A percentile compares a stretch with the other conserved stretches of the same genome.
These are phyloP conservation scores for Geotrichum klebahnii DNA, from an alignment of 1,139 yeast species.

Conservation along the genomic window DNA sequence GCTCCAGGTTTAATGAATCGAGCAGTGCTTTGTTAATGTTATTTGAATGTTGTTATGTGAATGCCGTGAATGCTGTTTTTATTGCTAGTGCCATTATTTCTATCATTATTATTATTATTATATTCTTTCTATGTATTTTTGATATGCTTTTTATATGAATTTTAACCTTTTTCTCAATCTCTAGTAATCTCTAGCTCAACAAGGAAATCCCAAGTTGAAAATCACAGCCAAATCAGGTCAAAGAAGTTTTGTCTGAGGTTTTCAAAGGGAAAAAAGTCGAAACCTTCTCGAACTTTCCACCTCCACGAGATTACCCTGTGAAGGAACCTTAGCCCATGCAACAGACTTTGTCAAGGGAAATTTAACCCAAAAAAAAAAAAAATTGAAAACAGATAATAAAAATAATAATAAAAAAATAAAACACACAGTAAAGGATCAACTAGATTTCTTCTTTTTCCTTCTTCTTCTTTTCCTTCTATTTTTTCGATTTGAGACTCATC, in stretches of 20 bases:
- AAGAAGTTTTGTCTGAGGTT: no score
- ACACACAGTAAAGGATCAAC: background rate
- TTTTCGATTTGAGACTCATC: no score
- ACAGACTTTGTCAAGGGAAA: background rate
- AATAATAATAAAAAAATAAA: background rate
- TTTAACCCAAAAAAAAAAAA: background rate
- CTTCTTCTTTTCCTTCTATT: background rate
- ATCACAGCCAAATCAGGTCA: no score
- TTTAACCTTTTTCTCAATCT: no score
- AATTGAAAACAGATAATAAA: background rate
- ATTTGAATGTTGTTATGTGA: background rate
- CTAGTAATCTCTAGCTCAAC: no score
- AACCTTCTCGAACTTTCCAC: conserved; percentile 20
- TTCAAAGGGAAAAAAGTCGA: background rate
- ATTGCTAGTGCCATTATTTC: no score
- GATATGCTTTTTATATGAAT: no score
- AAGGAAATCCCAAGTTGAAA: no score
- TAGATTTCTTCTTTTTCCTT: background rate
- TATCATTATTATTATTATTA: no score
- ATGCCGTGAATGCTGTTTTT: no score
- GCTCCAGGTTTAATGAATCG: conserved; percentile 22
- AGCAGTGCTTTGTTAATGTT: no score
- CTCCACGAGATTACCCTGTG: conserved; percentile 2
- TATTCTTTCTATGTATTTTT: no score
- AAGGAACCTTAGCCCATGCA: background rate